Evolutionary conservation across 805 yeast species (phyloP), one percentile per base, ranked within the genome.

Genomic region (Candida sphagnicola): DNA sequence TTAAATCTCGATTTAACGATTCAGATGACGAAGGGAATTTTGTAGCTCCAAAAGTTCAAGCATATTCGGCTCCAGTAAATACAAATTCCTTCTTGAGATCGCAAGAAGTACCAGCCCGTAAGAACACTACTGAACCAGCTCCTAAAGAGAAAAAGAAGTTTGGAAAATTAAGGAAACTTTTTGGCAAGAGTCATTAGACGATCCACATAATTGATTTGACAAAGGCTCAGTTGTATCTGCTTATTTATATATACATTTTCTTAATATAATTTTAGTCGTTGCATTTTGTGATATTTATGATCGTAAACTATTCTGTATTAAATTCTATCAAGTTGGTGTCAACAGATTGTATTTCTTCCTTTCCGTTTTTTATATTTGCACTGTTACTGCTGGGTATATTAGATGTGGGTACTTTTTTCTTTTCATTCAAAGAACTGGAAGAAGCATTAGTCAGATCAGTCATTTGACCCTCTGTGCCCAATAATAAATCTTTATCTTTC

Each of bases 1-100:
- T 68, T 57, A 72, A 62, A 40, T 80, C 87, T 1, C 67, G 86
- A 48, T 74, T 80, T 44, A 67, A 65, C 4, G 88, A 82, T 51
- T 78, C 85, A 2, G 85, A 80, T 49, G 80, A 82, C 11, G 86
- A 80, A 35, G 57, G 40, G 15, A 35, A 28, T 28, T 13, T 33
- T 21, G 29, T 12, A 8, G 15, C 15, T 26, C 29, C n/a, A 12
- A 26, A 13, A 26, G 15, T 12, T n/a, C 29, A 10, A 13, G 13
- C 6, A 13, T 5, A 8, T 26, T 26, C 29, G 12, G 29, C 29
- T 8, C 29, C 29, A 8, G 6, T n/a, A 12, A 10, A 12, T 13
- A 21, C 24, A 21, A 26, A 26, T 13, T 13, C 29, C 5, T 15
- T 16, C 16, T 23, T 15, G 12, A 21, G 34, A 17, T 2, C 34